Conservation (phyloP, 2,329 filamentous ascomycete species). For the Botryosphaeria agaves region DNA sequence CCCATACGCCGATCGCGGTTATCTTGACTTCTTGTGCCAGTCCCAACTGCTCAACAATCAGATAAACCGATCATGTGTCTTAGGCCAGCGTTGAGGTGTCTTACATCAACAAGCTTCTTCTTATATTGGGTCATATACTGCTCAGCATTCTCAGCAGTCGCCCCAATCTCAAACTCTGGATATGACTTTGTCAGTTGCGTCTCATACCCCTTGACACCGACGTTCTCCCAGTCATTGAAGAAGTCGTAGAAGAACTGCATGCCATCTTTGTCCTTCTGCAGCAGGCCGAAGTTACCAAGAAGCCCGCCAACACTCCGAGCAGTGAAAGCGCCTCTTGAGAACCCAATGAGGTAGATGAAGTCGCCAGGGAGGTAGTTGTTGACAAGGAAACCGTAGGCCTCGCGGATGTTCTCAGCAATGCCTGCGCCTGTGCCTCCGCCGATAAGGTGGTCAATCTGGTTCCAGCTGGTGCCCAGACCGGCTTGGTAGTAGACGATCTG, state of each 20-base stretch:
- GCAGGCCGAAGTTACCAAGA: slow-evolving; percentile 26
- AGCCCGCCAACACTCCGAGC: slow-evolving; percentile 27
- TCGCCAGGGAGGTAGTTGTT: slow-evolving; percentile 35
- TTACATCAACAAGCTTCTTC: not conserved
- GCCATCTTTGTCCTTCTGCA: slow-evolving; percentile 30
- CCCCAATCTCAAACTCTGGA: not conserved
- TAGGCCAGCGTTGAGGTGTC: not conserved
- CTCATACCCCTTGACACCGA: slow-evolving; percentile 10
- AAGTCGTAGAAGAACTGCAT: slow-evolving; percentile 16
- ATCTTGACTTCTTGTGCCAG: slow-evolving; percentile 11
- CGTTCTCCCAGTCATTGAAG: slow-evolving; percentile 16
- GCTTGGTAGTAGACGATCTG: slow-evolving; percentile 36
- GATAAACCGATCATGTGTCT: not conserved
- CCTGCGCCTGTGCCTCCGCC: slow-evolving; percentile 26
- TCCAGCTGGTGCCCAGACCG: slow-evolving; percentile 17
- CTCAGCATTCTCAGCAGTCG: not conserved
- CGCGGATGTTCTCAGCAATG: slow-evolving; percentile 27
- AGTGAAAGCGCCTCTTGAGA: slow-evolving; percentile 29
- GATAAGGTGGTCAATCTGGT: slow-evolving; percentile 2
- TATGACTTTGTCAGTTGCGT: not conserved
- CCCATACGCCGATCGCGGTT: slow-evolving; percentile 27
- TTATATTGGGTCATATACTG: not conserved
- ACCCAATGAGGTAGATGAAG: slow-evolving; percentile 31
- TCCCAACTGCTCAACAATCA: not conserved
- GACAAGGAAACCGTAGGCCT: slow-evolving; percentile 32